These are phyloP conservation scores for Sideroxylon spinosum DNA, from an alignment of 179 eudicot genomes.

Conservation along the genomic window DNA sequence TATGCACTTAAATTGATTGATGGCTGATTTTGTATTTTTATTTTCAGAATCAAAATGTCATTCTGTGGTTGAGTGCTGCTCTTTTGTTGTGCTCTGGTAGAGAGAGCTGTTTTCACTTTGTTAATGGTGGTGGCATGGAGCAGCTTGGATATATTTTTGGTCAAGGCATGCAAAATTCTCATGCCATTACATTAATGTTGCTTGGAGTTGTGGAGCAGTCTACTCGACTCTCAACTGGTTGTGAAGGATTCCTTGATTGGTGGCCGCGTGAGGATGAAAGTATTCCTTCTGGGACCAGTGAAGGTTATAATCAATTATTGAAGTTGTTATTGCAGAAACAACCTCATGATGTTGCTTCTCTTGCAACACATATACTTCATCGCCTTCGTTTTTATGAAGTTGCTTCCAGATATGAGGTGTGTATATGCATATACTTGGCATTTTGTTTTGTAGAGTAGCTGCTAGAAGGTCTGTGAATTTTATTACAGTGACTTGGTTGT, in stretches of 20 bases:
- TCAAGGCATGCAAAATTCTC: slow-evolving; percentile 40
- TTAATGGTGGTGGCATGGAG: slow-evolving; percentile 82
- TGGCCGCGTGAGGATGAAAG: slow-evolving; percentile 88
- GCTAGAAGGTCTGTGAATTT: not conserved
- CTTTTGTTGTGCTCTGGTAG: slow-evolving; percentile 72
- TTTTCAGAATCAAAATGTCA: slow-evolving; percentile 56
- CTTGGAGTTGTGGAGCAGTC: slow-evolving; percentile 93
- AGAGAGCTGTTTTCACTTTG: slow-evolving; percentile 91
- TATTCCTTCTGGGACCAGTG: slow-evolving; percentile 72
- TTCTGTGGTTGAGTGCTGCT: slow-evolving; percentile 74
- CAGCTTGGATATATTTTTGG: slow-evolving; percentile 54
- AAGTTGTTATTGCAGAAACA: slow-evolving; percentile 75
- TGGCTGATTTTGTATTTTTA: slow-evolving; percentile 17
- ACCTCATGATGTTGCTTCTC: slow-evolving; percentile 83
- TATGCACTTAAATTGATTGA: not conserved
- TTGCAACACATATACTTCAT: slow-evolving; percentile 81
- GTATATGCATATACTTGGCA: not conserved
- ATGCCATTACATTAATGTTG: slow-evolving; percentile 54
- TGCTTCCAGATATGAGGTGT: slow-evolving; percentile 90
- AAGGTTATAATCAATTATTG: slow-evolving; percentile 78
- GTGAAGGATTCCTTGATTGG: slow-evolving; percentile 98
- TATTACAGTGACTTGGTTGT: slow-evolving; percentile 15
- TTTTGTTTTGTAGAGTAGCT: not conserved
- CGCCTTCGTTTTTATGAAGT: slow-evolving; percentile 90
- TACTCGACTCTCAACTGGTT: slow-evolving; percentile 75